Evolutionary conservation across 2,329 filamentous ascomycete species (phyloP).

Genomic region (Pseudogymnoascus sp.): DNA sequence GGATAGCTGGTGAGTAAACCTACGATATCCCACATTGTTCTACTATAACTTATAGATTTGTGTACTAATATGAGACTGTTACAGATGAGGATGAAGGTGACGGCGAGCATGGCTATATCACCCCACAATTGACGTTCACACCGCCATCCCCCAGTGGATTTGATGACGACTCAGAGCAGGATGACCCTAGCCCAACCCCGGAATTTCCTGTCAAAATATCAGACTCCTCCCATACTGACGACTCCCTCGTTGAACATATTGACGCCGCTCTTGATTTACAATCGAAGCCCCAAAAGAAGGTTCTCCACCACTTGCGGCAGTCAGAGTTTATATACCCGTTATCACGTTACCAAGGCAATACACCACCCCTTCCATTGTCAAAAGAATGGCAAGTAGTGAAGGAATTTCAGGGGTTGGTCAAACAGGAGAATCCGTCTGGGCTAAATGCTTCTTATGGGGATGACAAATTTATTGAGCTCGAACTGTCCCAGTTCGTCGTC

Average conservation of each 20-base stretch:
- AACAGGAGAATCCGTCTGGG: slow-evolving; percentile 11
- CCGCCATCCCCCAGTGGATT: not conserved
- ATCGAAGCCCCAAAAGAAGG: not conserved
- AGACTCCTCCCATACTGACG: not conserved
- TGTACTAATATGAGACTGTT: not conserved
- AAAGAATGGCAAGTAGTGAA: slow-evolving; percentile 11
- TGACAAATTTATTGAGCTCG: slow-evolving; percentile 35
- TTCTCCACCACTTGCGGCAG: not conserved
- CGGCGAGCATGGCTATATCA: not conserved
- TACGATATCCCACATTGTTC: not conserved
- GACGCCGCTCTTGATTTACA: not conserved
- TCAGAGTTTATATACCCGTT: slow-evolving; percentile 18
- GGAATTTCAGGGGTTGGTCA: slow-evolving; percentile 14
- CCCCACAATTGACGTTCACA: not conserved
- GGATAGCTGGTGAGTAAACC: not conserved
- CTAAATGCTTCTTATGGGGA: slow-evolving; percentile 1
- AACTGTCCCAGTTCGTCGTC: slow-evolving; percentile 50
- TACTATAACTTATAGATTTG: not conserved
- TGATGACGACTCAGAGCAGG: not conserved
- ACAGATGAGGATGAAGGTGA: not conserved
- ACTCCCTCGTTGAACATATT: not conserved
- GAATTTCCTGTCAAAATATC: not conserved
- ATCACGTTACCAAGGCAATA: slow-evolving; percentile 23
- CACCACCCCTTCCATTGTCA: slow-evolving; percentile 16
- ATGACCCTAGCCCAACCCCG: not conserved